Conservation (phyloP, 805 yeast genomes). For the Ogataea angusta region DNA sequence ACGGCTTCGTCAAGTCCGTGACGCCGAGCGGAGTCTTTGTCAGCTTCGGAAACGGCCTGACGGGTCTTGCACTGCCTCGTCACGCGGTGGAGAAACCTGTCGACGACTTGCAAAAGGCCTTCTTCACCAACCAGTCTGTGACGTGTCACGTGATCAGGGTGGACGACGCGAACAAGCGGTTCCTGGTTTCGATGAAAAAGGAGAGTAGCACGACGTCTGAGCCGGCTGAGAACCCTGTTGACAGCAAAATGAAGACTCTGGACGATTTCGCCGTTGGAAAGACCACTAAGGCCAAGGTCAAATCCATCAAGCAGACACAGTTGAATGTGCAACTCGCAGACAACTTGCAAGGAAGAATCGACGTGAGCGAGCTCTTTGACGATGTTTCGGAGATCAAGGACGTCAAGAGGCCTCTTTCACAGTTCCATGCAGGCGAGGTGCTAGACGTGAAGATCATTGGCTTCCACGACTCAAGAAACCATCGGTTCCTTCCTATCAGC, state of each 20-base stretch:
- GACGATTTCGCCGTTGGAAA: constrained; percentile 60
- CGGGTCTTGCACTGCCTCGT: constrained; percentile 79
- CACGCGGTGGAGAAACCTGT: constrained; percentile 55
- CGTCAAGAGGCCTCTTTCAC: constrained; percentile 52
- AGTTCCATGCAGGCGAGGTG: constrained; percentile 55
- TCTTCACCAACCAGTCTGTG: constrained; percentile 67
- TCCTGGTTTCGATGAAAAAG: constrained; percentile 59
- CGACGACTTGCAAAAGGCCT: constrained; percentile 53
- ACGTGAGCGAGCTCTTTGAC: constrained; percentile 66
- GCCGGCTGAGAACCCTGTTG: constrained; percentile 57
- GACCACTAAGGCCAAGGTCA: constrained; percentile 56
- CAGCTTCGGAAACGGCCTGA: constrained; percentile 72
- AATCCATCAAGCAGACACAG: constrained; percentile 66
- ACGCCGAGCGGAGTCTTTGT: constrained; percentile 83
- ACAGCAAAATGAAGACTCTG: constrained; percentile 42
- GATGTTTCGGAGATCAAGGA: constrained; percentile 52
- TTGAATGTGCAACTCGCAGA: constrained; percentile 74
- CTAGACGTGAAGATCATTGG: constrained; percentile 71
- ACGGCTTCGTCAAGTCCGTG: constrained; percentile 76
- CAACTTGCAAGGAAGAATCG: constrained; percentile 75
- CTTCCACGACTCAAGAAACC: constrained; percentile 66
- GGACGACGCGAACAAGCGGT: constrained; percentile 69
- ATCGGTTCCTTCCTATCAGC: constrained; percentile 62
- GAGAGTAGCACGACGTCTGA: constrained; percentile 23
- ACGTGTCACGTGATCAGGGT: constrained; percentile 60